A percentile compares a stretch with the other conserved stretches of the same genome.
phyloP scores from a whole-genome alignment of 2,329 filamentous ascomycete genomes.

The Exophiala dermatitidis region DNA sequence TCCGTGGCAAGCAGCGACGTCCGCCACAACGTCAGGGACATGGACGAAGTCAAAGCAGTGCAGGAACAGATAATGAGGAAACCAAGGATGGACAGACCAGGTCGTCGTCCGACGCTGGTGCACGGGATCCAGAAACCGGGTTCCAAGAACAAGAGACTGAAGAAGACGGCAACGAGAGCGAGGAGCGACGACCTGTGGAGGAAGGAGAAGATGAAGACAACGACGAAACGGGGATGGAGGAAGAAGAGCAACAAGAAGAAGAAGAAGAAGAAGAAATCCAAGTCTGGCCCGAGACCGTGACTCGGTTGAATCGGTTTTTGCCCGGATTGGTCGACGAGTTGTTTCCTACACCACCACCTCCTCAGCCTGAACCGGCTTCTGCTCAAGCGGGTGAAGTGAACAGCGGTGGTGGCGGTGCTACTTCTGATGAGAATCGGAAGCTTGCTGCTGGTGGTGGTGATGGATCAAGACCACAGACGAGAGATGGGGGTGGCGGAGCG shows the following conservation, averaged over 20 bases:
- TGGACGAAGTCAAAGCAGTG: neutral
- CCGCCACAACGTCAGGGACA: neutral
- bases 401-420: no score
- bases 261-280: conserved; percentile 36
- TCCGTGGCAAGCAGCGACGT: neutral
- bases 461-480: no score
- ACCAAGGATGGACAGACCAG: neutral
- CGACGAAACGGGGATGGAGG: neutral
- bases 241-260: conserved; percentile 31
- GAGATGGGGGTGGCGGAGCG: no score
- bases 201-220: neutral
- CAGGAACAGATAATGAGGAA: neutral
- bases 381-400: no score
- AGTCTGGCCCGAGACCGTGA: conserved; percentile 56
- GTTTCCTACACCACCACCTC: conserved; percentile 16
- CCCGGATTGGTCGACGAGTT: conserved; percentile 46
- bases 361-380: neutral
- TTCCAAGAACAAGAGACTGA: neutral
- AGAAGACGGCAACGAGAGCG: no score
- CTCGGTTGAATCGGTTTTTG: conserved; percentile 53
- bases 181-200: no score
- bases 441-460: no score
- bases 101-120: neutral
- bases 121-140: neutral
- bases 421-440: no score